Conservation (phyloP, 139 green algal genomes). For the Microglena sp. region DNA sequence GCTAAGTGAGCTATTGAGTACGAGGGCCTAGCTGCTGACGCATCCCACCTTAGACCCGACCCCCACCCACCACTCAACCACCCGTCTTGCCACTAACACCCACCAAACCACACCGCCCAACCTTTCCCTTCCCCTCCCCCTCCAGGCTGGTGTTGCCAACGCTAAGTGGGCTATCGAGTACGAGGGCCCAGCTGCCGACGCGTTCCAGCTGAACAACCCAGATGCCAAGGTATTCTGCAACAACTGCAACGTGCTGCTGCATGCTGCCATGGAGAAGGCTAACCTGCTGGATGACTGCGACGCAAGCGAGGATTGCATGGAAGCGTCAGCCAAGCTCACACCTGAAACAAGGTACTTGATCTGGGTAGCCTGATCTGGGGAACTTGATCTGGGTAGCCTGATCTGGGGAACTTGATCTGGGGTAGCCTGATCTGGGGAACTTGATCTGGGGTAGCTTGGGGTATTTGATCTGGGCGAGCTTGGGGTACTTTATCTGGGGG, state of each 20-base stretch:
- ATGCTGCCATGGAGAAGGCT: conserved; percentile 71
- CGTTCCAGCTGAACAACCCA: conserved; percentile 85
- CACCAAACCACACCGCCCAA: no score
- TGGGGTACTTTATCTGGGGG: no score
- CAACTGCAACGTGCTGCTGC: conserved; percentile 91
- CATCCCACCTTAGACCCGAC: no score
- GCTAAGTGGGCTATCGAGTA: conserved; percentile 95
- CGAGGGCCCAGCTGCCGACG: conserved; percentile 73
- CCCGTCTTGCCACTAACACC: no score
- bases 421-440: no score
- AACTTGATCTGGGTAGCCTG: no score
- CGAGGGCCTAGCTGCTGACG: conserved; percentile 73
- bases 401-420: no score
- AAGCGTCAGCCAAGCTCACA: conserved; percentile 18
- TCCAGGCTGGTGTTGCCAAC: conserved; percentile 47
- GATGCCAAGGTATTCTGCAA: conserved; percentile 65
- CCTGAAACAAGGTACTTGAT: no score
- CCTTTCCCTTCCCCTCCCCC: background rate
- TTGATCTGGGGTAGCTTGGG: no score
- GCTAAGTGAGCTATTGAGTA: conserved; percentile 95
- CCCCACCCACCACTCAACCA: no score
- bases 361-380: no score
- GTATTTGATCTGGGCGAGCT: no score
- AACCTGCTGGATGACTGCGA: conserved; percentile 54
- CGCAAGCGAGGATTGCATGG: conserved; percentile 33